Base-by-base conservation (phyloP, 2,329 filamentous ascomycete species). In the Sclerotinia trifoliorum region DNA sequence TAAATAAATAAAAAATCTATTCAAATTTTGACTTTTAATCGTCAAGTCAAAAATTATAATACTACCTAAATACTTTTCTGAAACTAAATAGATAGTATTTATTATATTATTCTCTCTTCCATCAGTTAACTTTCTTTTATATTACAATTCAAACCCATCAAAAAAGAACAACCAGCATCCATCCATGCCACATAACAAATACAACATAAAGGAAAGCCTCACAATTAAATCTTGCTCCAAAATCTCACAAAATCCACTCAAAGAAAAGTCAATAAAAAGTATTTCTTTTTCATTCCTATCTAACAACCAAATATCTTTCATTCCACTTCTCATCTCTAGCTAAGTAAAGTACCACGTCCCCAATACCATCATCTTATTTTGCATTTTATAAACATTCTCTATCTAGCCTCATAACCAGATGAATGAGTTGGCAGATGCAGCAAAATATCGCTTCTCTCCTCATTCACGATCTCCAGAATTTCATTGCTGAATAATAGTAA, bases 401-500 rank as follows among this genome's bases (percentile, higher is more conserved):
- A 55, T 35, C 21, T 5, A 26, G 21, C 24, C 46, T 35, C 46
- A 39, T 39, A 49, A 49, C 44, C 15, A 51, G 46, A 62, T 21
- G n/a, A 32, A 62, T 51, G 35, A 24, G 15, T 35, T 49, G 11
- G 17, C 55, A 49, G 44, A 51, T 44, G 6, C 32, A 35, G 58
- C 21, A 51, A 62, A 35, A 48, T n/a, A 48, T 39, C 29, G 35
- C 44, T 19, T 48, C 44, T 17, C 44, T 39, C 6, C 55, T 49
- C 55, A 57, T 49, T 26, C 3, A 51, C 21, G n/a, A 49, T 13
- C 46, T 56, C n/a, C 44, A 44, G 15, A 24, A 62, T 39, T 10
- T 35, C 19, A 44, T 35, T 35, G 15, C n/a, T 57, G 32, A 57
- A 57, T 57, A 42, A 57, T 24, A 57, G 55, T n/a, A 57, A 39